Conservation (phyloP, 495 filamentous ascomycete genomes). For the Neurospora pannonica region DNA sequence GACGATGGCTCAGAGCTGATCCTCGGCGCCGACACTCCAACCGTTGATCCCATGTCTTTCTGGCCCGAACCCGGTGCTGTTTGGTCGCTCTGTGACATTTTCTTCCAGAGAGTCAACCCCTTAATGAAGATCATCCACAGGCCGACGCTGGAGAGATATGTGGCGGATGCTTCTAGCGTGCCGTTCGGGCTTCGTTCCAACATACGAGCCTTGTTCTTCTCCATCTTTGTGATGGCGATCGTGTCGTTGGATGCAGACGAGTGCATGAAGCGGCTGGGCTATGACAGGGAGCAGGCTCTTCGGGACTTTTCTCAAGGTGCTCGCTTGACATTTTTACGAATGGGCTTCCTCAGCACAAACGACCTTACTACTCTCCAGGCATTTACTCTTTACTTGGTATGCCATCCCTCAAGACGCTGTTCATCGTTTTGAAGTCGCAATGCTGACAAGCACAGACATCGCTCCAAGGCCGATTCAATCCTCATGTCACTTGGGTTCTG, state of each 20-base stretch:
- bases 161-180: slow-evolving; percentile 33
- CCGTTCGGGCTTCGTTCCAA: slow-evolving; percentile 35
- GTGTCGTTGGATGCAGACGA: slow-evolving; percentile 40
- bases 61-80: slow-evolving; percentile 59
- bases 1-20: slow-evolving; percentile 34
- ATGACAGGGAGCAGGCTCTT: slow-evolving; percentile 30
- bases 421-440: background rate
- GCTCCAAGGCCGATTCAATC: slow-evolving; percentile 42
- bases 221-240: slow-evolving; percentile 43
- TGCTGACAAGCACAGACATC: slow-evolving; percentile 30
- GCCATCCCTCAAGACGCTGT: slow-evolving; percentile 1
- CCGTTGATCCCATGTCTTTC: slow-evolving; percentile 28
- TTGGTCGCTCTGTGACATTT: slow-evolving; percentile 61
- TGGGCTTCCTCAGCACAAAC: slow-evolving; percentile 41
- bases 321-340: slow-evolving; percentile 38
- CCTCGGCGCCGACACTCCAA: slow-evolving; percentile 17
- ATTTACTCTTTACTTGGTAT: slow-evolving; percentile 43
- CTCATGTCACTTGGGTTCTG: slow-evolving; percentile 41
- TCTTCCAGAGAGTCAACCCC: slow-evolving; percentile 58
- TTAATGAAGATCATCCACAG: slow-evolving; percentile 62
- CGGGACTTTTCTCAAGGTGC: slow-evolving; percentile 32
- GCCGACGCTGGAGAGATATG: slow-evolving; percentile 47
- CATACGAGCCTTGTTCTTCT: slow-evolving; percentile 41
- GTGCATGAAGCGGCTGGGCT: slow-evolving; percentile 38
- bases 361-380: slow-evolving; percentile 47